Evolutionary conservation across 208 protist species (phyloP).

Genomic region (Trypanosoma theileri): DNA sequence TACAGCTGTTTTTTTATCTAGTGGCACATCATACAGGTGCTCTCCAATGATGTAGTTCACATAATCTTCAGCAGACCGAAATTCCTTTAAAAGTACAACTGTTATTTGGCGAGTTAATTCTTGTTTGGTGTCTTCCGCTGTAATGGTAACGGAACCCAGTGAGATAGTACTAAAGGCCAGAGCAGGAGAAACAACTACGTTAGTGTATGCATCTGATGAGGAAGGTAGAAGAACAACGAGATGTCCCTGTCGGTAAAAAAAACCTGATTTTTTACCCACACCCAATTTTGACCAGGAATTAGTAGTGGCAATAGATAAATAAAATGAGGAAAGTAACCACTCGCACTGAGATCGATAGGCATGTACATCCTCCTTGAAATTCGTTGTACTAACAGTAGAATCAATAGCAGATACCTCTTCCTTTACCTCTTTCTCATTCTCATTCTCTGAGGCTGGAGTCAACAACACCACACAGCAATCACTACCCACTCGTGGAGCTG

Average conservation of each 20-base stretch:
- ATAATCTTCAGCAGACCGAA: constrained; percentile 62
- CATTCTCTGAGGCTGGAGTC: constrained; percentile 3
- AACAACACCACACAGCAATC: constrained; percentile 43
- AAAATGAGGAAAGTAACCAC: constrained; percentile 27
- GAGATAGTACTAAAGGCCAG: constrained; percentile 10
- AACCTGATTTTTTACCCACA: constrained; percentile 23
- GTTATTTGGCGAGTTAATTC: constrained; percentile 5
- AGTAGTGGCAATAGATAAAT: constrained; percentile 13
- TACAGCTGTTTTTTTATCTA: constrained; percentile 33
- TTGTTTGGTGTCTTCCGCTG: not conserved
- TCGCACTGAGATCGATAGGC: constrained; percentile 10
- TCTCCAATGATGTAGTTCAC: constrained; percentile 63
- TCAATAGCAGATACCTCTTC: not conserved
- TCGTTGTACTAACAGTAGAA: not conserved
- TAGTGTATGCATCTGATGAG: constrained; percentile 30
- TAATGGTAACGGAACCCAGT: constrained; percentile 16
- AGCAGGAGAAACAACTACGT: not conserved
- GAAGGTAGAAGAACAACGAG: constrained; percentile 60
- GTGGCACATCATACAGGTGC: constrained; percentile 56
- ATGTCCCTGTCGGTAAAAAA: constrained; percentile 51
- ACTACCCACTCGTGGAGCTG: constrained; percentile 51
- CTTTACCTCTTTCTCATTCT: not conserved
- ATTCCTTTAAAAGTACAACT: constrained; percentile 57
- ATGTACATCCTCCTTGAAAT: not conserved
- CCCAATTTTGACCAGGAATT: constrained; percentile 21